Percentiles rank a stretch among this genome's conserved stretches.
These are phyloP conservation scores for Rhodotorula toruloides DNA, from an alignment of 768 basidiomycete genomes.

Conservation along the genomic window DNA sequence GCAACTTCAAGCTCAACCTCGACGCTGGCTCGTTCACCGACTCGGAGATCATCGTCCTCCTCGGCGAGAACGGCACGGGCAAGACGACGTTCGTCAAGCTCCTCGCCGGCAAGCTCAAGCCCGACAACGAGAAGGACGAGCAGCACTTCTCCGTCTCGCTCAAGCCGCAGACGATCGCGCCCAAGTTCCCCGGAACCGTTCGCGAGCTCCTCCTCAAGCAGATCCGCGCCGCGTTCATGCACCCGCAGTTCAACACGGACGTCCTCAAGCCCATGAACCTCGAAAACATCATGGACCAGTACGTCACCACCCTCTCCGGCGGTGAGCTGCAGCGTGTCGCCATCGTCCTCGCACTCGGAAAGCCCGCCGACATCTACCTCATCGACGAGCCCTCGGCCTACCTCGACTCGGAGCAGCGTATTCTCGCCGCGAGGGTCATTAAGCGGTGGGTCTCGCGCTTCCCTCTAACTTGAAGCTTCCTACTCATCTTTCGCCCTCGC, in stretches of 20 bases:
- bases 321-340: slow-evolving; percentile 97
- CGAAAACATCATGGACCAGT: slow-evolving; percentile 92
- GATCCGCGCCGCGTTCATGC: slow-evolving; percentile 95
- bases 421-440: slow-evolving; percentile 94
- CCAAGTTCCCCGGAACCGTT: slow-evolving; percentile 95
- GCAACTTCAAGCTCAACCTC: slow-evolving; percentile 89
- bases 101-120: slow-evolving; percentile 77
- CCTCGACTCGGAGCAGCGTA: slow-evolving; percentile 99
- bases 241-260: slow-evolving; percentile 98
- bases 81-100: slow-evolving; percentile 98
- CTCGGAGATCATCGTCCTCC: slow-evolving; percentile 97
- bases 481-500: not conserved
- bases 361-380: slow-evolving; percentile 69
- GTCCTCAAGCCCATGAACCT: slow-evolving; percentile 96
- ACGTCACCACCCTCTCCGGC: slow-evolving; percentile 95
- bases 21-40: slow-evolving; percentile 89
- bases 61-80: slow-evolving; percentile 96
- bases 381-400: slow-evolving; percentile 89
- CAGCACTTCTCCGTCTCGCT: slow-evolving; percentile 76
- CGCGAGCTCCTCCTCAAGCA: slow-evolving; percentile 88
- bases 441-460: slow-evolving; percentile 60
- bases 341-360: slow-evolving; percentile 85
- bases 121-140: slow-evolving; percentile 64
- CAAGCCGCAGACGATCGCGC: slow-evolving; percentile 97
- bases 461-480: no score